Base-by-base conservation (phyloP, 2,329 filamentous ascomycete genomes). In the Fusarium zealandicum region DNA sequence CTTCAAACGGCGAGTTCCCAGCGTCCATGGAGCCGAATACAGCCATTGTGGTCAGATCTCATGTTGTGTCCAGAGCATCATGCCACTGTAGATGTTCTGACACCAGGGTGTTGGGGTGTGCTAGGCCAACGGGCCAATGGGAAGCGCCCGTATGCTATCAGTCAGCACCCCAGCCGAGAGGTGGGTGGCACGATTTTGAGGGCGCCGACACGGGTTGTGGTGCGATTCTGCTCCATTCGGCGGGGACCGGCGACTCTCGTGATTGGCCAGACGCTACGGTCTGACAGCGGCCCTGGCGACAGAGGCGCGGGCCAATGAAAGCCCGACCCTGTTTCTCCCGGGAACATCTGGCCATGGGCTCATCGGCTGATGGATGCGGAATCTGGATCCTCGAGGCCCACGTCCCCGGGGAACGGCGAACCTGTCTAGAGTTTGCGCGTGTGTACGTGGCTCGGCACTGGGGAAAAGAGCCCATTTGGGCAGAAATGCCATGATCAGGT, bases 1-100 rank as follows among this genome's bases (percentile, higher is more conserved):
- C 54, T 65, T 52, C 42, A 45, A 48, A 54, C 66, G 65, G 61
- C 63, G 60, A 64, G 39, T 41, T 67, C 64, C 65, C 65, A 68
- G 43, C 45, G 28, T 49, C 57, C 49, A 38, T 39, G 42, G 40
- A 65, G 49, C 61, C 65, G 59, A 51, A 42, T 40, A 44, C 51
- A 56, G 53, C 58, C 64, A 67, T 67, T 54, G 48, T 68, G 64
- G 66, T 65, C 66, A 68, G 66, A 68, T 68, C 63, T 49, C 56
- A 58, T 59, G 50, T 59, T 58, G 58, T 57, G 49, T 60, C 54
- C 47, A 63, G 50, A 42, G 43, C 31, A 68, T 68, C 66, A 64
- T 68, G 47, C 66, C 66, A 68, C 57, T 44, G 40, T 32, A 33
- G 41, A 50, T 51, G 45, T 48, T 51, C 51, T 39, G 40, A 58